Base-by-base conservation (phyloP, 129 eudicot species). In the Rutidosis leptorrhynchoides region DNA sequence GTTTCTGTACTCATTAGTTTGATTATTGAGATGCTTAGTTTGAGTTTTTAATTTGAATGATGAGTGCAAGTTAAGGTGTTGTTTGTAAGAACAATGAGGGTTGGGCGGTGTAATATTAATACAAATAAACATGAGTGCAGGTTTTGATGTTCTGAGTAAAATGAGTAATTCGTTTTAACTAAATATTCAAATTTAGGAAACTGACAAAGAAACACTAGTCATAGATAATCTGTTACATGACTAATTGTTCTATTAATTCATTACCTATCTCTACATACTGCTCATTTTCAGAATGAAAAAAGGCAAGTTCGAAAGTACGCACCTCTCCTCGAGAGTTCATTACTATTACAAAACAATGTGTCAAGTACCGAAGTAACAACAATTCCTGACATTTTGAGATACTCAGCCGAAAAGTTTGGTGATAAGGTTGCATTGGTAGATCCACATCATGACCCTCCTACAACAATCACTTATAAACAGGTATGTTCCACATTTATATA, bases 351-450 rank as follows among this genome's bases (percentile, higher is more conserved):
- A 17, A 72, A 77, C 56, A 72, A 52, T 21, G 71, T 29, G 19
- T 26, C 79, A 65, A 81, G 73, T 54, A 29, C 67, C 28, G 96
- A 87, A 66, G 88, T 95, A 78, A 82, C 78, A 66, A 72, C 83
- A 55, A 79, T 92, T 74, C 98, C 98, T 54, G 98, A 92, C 75
- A 88, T 92, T 68, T 88, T 96, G 98, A 85, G 96, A 69, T 80
- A 79, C 15, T 63, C 87, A 48, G 98, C 98, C n/a, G 83, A 88
- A 77, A 88, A 71, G 70, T 88, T 74, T 84, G 96, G 90, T 78
- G 96, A 93, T 74, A 86, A 77, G 58, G 79, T 78, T 35, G 98
- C 98, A 20, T 76, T 93, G 77, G 83, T 88, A 74, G 98, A 88
- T 42, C 96, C 83, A 12, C 82, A 88, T 73, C 98, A 88, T 65